phyloP scores from a whole-genome alignment of 2,329 filamentous ascomycete species.

The Venturia carpophila region DNA sequence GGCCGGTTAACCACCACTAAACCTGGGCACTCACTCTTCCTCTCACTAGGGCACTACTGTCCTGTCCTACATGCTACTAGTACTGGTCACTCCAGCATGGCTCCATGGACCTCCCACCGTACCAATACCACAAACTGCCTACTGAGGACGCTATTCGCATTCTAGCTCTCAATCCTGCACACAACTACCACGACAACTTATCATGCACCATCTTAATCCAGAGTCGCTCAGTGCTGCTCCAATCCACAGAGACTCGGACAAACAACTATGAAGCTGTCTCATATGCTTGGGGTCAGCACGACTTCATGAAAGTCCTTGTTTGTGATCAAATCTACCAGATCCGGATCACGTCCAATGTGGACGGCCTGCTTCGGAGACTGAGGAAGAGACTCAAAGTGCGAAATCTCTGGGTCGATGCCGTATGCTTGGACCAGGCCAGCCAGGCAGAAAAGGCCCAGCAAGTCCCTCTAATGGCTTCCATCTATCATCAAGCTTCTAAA shows the following conservation, averaged over 20 bases:
- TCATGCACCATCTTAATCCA: neutral
- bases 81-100: neutral
- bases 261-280: neutral
- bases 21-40: neutral
- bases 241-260: neutral
- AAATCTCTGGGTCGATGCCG: neutral
- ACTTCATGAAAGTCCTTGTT: neutral
- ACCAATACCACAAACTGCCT: neutral
- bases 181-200: neutral
- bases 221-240: neutral
- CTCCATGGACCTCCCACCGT: neutral
- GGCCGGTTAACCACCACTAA: too few relatives aligned
- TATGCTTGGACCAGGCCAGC: neutral
- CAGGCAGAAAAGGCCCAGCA: neutral
- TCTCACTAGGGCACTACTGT: neutral
- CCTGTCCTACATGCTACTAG: neutral
- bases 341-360: neutral
- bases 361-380: neutral
- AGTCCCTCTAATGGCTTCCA: neutral
- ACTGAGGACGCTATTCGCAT: neutral
- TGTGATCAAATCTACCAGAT: neutral
- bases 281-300: neutral
- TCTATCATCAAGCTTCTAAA: slow-evolving; percentile 6
- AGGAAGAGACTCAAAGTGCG: neutral
- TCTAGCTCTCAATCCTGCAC: neutral